Evolutionary conservation across 1,284 basidiomycete species (phyloP).

Genomic region (Flammula alnicola): DNA sequence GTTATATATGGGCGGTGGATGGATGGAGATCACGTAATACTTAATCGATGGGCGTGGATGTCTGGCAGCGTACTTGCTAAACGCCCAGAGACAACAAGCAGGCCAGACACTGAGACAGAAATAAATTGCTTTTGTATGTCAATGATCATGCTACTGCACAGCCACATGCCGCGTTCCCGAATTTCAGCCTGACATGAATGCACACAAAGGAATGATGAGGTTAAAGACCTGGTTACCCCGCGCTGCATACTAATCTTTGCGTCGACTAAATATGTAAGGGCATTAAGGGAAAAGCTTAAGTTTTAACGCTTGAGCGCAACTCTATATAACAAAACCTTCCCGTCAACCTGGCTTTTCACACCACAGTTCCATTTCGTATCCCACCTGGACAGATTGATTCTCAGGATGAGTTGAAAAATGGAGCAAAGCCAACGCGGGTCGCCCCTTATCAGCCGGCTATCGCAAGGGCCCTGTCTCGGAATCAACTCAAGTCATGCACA

Average conservation of each 20-base stretch:
- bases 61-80: no score
- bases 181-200: conserved; percentile 21
- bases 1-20: conserved; percentile 22
- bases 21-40: conserved; percentile 30
- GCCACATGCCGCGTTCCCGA: conserved; percentile 25
- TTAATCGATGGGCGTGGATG: conserved; percentile 26
- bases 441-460: conserved; percentile 20
- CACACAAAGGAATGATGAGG: conserved; percentile 19
- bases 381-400: conserved; percentile 15
- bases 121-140: conserved; percentile 13
- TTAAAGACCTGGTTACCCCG: conserved; percentile 11
- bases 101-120: conserved; percentile 11
- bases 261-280: not conserved
- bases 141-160: conserved; percentile 18
- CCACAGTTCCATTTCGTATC: conserved; percentile 10
- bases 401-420: conserved; percentile 20
- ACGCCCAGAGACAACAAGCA: conserved; percentile 12
- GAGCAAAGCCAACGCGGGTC: conserved; percentile 13
- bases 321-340: conserved; percentile 2
- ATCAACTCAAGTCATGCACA: conserved; percentile 9
- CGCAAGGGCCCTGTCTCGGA: conserved; percentile 15
- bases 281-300: not conserved
- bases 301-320: not conserved
- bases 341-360: conserved; percentile 7
- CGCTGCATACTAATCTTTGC: not conserved